These are phyloP conservation scores for Populus davidiana DNA, from an alignment of 345 rosid genomes.

Conservation along the genomic window DNA sequence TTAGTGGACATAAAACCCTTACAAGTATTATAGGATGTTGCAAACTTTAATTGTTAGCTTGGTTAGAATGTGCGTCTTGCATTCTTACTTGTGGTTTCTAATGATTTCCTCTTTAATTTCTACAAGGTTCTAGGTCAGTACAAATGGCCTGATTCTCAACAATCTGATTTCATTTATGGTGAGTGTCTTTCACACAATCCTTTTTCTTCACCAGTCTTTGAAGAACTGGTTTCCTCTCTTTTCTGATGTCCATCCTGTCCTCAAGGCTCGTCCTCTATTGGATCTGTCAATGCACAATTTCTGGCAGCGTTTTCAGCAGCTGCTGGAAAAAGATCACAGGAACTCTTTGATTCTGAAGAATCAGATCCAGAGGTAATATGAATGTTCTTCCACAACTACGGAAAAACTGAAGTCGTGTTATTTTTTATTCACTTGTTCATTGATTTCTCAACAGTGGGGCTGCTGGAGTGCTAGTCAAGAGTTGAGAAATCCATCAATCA, in stretches of 20 bases:
- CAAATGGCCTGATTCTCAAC: conserved; percentile 80
- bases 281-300: conserved; percentile 67
- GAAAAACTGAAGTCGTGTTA: conserved; percentile 8
- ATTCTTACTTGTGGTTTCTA: conserved; percentile 7
- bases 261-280: conserved; percentile 80
- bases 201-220: neutral
- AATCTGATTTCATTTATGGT: conserved; percentile 83
- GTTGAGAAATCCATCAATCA: conserved; percentile 63
- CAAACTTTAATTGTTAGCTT: neutral
- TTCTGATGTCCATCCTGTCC: conserved; percentile 17
- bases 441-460: conserved; percentile 70
- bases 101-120: conserved; percentile 6
- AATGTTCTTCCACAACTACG: conserved; percentile 4
- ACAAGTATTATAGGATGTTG: neutral
- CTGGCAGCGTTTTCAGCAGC: conserved; percentile 81
- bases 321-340: conserved; percentile 62
- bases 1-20: neutral
- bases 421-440: conserved; percentile 10
- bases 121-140: conserved; percentile 63
- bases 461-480: conserved; percentile 88
- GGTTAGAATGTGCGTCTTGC: neutral
- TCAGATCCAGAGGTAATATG: conserved; percentile 87
- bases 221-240: neutral
- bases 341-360: conserved; percentile 67
- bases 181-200: conserved; percentile 23